Evolutionary conservation across 2,329 filamentous ascomycete species (phyloP), one percentile per base, ranked within the genome.

Genomic region (Rhynchosporium graminicola): DNA sequence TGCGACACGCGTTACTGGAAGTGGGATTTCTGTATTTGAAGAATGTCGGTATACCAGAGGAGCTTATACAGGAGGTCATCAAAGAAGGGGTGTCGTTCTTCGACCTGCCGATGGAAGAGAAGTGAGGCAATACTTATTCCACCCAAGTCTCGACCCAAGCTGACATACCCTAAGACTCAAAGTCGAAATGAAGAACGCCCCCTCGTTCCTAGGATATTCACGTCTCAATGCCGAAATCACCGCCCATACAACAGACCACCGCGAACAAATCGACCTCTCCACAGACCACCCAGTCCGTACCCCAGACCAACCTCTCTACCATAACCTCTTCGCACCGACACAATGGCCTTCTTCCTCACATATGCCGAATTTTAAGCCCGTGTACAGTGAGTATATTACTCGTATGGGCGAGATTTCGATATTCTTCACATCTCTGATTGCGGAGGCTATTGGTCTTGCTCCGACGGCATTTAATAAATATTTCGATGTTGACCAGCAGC

Each of bases 21-120:
- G 90, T 96, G n/a, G 92, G 92, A 1, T 96, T 96, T 72, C 76
- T 96, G 28, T 96, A 96, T 72, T 83, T 96, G 65, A 88, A 87
- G 72, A 92, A 96, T 72, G 87, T 90, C 2, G 89, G 88, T 28
- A 86, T 94, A 57, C 80, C 88, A 4, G 82, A 87, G 15, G 78
- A 83, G 45, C 77, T 94, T 58, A 86, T 90, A 69, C 72, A 83
- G 29, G 76, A 82, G 65, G 90, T 94, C 31, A 86, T 91, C 59
- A 71, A 77, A 2, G 82, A 92, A 71, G 90, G 89, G 50, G 85
- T 84, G 59, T 80, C 77, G 0, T 95, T 96, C 76, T 96, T 96
- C 70, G 85, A 91, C 63, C 81, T 96, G 61, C 88, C 90, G 0
- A 73, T 79, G 64, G 86, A 88, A 68, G 90, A 95, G 76, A 96